phyloP scores from a whole-genome alignment of 352 stramenopile species.

The Phytophthora cryptogea region DNA sequence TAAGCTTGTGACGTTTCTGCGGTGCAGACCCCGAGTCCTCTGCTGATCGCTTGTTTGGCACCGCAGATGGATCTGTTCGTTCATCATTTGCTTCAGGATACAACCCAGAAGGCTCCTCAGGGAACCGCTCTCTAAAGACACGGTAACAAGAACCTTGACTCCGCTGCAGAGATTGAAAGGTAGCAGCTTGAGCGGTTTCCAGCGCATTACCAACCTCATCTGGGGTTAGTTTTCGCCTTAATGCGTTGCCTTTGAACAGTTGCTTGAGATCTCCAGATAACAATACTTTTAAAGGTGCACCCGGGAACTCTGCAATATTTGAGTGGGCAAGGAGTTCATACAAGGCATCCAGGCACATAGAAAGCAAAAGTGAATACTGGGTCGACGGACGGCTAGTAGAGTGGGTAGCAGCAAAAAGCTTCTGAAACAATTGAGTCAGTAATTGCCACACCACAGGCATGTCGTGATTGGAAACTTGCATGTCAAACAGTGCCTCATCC shows the following conservation, averaged over 20 bases:
- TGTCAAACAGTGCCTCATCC: constrained; percentile 42
- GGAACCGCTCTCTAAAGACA: constrained; percentile 30
- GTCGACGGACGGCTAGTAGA: constrained; percentile 15
- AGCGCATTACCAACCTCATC: constrained; percentile 20
- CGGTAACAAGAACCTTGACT: constrained; percentile 6
- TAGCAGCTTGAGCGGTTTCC: constrained; percentile 16
- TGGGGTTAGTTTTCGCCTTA: constrained; percentile 19
- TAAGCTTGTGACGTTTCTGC: constrained; percentile 34
- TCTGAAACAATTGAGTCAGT: constrained; percentile 41
- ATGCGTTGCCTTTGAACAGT: constrained; percentile 27
- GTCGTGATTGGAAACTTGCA: constrained; percentile 49
- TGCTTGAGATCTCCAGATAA: constrained; percentile 24
- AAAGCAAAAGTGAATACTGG: constrained; percentile 30
- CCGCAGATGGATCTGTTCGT: background rate
- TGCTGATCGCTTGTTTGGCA: constrained; percentile 21
- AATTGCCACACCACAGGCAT: constrained; percentile 49
- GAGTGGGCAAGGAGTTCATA: constrained; percentile 54
- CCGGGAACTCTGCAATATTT: constrained; percentile 35
- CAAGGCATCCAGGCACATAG: constrained; percentile 44
- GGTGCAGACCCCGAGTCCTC: constrained; percentile 8
- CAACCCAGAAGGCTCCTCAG: constrained; percentile 25
- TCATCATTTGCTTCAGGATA: constrained; percentile 14
- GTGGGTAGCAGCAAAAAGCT: constrained; percentile 37
- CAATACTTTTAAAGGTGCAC: constrained; percentile 13
- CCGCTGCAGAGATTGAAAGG: constrained; percentile 10